These are phyloP conservation scores for Rhodofomes roseus DNA, from an alignment of 1,284 basidiomycete species.

Conservation along the genomic window DNA sequence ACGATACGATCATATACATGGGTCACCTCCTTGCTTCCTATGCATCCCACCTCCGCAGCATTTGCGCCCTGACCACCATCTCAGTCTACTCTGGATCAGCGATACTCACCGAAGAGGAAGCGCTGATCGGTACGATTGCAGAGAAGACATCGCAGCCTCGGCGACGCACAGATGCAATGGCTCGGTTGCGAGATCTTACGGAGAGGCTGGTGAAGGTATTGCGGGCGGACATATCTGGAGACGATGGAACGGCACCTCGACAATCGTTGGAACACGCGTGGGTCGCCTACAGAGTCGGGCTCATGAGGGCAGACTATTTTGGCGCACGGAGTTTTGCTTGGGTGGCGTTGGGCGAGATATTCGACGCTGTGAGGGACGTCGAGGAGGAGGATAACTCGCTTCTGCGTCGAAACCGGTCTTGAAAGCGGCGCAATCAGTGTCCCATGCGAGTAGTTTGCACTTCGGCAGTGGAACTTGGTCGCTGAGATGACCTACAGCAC, in stretches of 20 bases:
- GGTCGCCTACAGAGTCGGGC: constrained; percentile 47
- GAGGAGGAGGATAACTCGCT: constrained; percentile 24
- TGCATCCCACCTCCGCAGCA: constrained; percentile 41
- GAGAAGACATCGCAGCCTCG: constrained; percentile 55
- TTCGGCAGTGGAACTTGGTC: no score
- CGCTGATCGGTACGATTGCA: constrained; percentile 56
- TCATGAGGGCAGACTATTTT: constrained; percentile 35
- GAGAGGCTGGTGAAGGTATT: constrained; percentile 45
- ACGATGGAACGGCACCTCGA: constrained; percentile 36
- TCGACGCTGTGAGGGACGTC: constrained; percentile 37
- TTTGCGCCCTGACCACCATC: constrained; percentile 46
- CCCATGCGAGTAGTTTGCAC: no score
- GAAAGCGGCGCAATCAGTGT: not conserved
- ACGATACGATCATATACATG: constrained; percentile 17
- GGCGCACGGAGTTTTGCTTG: constrained; percentile 62
- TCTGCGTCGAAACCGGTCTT: not conserved
- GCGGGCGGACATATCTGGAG: constrained; percentile 44
- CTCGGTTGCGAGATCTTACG: constrained; percentile 51
- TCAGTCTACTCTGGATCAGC: constrained; percentile 34
- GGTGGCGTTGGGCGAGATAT: constrained; percentile 52
- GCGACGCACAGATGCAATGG: constrained; percentile 47
- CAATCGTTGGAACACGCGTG: constrained; percentile 43
- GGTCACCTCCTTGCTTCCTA: constrained; percentile 45
- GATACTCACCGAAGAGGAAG: constrained; percentile 58
- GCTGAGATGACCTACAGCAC: no score